Evolutionary conservation across 306 rosid genomes (phyloP), one percentile per base, ranked within the genome.

Genomic region (Vicia villosa): DNA sequence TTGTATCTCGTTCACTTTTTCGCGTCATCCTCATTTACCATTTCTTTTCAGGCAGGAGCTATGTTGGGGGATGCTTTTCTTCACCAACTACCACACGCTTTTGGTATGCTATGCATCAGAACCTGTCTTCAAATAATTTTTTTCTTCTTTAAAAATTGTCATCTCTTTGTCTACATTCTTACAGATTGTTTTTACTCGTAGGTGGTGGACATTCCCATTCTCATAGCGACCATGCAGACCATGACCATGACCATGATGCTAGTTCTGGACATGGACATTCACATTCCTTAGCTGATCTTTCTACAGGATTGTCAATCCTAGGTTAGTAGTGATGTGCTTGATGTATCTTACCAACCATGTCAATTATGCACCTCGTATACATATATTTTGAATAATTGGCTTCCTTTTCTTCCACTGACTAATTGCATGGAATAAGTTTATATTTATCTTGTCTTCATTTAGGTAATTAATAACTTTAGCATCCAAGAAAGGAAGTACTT

Each of bases 31-130:
- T 75, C 55, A 66, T 76, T 63, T 58, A 34, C 10, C 41, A 10
- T 50, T 42, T 38, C 74, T 64, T 26, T 81, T 73, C 92, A 93
- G 98, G 98, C 98, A 60, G 98, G 98, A 42, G 98, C 98, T 47
- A 93, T 93, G 98, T 69, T 93, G 72, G 98, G 98, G 40, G 98
- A 93, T 81, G 97, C 98, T 67, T 93, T 93, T 82, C 97, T 93
- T 82, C 98, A 93, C 85, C 98, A 93, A 76, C 67, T 93, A 74
- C 98, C 98, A 0, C 98, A 93, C 83, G 98, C 98, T 61, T 88
- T 93, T 84, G 98, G 98, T 93, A 88, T 52, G 86, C 19, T 32
- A 66, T 63, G 21, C 76, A 54, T n/a, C 36, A 41, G 26, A 78
- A 38, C 57, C 4, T 21, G 34, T 66, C 62, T 77, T 51, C 62